Evolutionary conservation across 73 alveolate species (phyloP).

Genomic region (Loxodes magnus): DNA sequence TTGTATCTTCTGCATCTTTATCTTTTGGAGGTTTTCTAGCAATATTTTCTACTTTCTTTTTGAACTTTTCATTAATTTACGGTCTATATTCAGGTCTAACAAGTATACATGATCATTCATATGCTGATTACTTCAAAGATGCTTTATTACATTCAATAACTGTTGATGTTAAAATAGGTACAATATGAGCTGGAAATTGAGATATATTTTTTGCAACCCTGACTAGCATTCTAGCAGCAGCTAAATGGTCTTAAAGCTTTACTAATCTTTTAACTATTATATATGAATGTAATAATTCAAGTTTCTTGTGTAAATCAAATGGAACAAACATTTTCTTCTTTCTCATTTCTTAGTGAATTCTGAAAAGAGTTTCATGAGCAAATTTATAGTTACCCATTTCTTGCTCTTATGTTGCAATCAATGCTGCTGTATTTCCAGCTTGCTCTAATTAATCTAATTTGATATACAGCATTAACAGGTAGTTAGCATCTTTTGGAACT

Average conservation of each 20-base stretch:
- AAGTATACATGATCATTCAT: constrained; percentile 92
- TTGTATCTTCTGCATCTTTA: constrained; percentile 76
- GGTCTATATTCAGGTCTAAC: constrained; percentile 94
- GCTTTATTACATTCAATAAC: constrained; percentile 98
- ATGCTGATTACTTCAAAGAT: constrained; percentile 84
- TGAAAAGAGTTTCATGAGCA: constrained; percentile 91
- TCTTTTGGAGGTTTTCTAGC: constrained; percentile 89
- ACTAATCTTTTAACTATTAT: constrained; percentile 66
- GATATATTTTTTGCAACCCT: constrained; percentile 93
- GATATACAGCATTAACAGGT: constrained; percentile 63
- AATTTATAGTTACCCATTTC: constrained; percentile 87
- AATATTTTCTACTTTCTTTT: constrained; percentile 73
- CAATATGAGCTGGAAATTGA: constrained; percentile 94
- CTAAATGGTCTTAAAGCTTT: constrained; percentile 70
- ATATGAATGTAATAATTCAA: constrained; percentile 96
- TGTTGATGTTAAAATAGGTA: constrained; percentile 95
- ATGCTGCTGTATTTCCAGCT: constrained; percentile 90
- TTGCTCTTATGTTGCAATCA: constrained; percentile 88
- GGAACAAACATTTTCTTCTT: constrained; percentile 69
- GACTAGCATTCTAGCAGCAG: constrained; percentile 89
- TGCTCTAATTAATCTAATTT: constrained; percentile 9
- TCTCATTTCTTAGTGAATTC: constrained; percentile 72
- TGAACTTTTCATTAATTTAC: constrained; percentile 77
- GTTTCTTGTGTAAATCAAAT: constrained; percentile 71
- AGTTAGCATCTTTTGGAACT: constrained; percentile 88